A percentile compares a stretch with the other conserved stretches of the same genome.
Evolutionary conservation across 495 filamentous ascomycete species (phyloP).

Genomic region (Umbilicaria muhlenbergii): DNA sequence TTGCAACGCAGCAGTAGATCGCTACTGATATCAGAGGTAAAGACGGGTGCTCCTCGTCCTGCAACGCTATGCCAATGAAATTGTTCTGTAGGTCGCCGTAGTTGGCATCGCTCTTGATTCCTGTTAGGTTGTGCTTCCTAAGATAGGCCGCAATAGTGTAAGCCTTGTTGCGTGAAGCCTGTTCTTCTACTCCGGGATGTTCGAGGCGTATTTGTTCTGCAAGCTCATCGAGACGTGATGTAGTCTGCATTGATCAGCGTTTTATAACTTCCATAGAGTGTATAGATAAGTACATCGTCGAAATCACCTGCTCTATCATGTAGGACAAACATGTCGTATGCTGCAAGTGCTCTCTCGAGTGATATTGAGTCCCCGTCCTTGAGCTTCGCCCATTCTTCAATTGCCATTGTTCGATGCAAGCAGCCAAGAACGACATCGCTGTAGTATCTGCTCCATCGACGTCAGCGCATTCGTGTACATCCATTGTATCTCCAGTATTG

Average conservation of each 20-base stretch:
- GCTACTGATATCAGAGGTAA: conserved; percentile 63
- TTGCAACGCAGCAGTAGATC: conserved; percentile 55
- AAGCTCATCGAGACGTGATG: conserved; percentile 44
- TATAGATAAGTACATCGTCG: conserved; percentile 40
- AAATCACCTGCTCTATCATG: conserved; percentile 54
- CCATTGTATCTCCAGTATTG: conserved; percentile 1
- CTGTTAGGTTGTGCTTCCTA: conserved; percentile 46
- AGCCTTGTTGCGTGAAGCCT: conserved; percentile 49
- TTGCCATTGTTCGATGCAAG: conserved; percentile 66
- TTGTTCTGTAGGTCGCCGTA: conserved; percentile 74
- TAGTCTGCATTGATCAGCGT: conserved; percentile 31
- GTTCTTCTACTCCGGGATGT: conserved; percentile 30
- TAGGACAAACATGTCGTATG: conserved; percentile 78
- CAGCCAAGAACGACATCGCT: conserved; percentile 53
- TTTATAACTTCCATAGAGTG: background rate
- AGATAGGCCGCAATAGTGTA: conserved; percentile 51
- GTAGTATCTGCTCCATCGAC: conserved; percentile 43
- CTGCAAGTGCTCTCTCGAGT: conserved; percentile 60
- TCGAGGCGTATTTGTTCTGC: conserved; percentile 33
- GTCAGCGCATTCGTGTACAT: background rate
- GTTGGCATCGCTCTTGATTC: conserved; percentile 41
- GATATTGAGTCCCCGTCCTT: conserved; percentile 32
- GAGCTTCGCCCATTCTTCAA: conserved; percentile 57
- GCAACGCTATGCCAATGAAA: conserved; percentile 58
- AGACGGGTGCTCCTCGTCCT: conserved; percentile 46